These are phyloP conservation scores for Aspergillus uvarum DNA, from an alignment of 2,329 filamentous ascomycete species.

Conservation along the genomic window DNA sequence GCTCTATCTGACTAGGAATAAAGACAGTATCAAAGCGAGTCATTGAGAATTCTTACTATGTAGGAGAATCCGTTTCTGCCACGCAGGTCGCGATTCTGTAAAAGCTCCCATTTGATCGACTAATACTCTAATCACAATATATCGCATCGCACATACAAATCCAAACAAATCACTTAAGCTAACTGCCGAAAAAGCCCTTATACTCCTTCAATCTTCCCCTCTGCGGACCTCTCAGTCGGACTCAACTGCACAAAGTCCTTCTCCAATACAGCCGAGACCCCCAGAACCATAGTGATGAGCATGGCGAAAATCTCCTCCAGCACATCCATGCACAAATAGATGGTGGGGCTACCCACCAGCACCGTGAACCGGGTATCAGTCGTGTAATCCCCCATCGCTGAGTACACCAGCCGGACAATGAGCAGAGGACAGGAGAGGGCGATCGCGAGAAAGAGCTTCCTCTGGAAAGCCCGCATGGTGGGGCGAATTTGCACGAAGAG, in stretches of 20 bases:
- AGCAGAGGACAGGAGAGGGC: conserved; percentile 28
- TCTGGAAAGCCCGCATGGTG: conserved; percentile 20
- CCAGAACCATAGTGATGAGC: conserved; percentile 22
- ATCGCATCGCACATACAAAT: too few species aligned
- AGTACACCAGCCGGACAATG: conserved; percentile 29
- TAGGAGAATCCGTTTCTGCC: too few species aligned
- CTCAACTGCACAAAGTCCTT: conserved; percentile 4
- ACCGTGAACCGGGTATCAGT: conserved; percentile 6
- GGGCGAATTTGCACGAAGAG: conserved; percentile 14
- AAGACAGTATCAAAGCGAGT: too few species aligned
- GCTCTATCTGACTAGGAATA: too few species aligned
- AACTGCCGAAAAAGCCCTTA: conserved; percentile 36
- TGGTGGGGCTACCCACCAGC: conserved; percentile 23
- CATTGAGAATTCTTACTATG: too few species aligned
- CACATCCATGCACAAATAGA: conserved; percentile 33
- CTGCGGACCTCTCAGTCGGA: background rate
- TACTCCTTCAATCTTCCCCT: background rate
- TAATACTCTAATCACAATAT: too few species aligned
- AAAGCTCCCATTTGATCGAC: too few species aligned
- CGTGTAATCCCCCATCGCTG: conserved; percentile 23
- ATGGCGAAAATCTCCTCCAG: conserved; percentile 32
- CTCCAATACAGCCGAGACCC: conserved; percentile 19
- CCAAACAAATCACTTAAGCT: conserved; percentile 19
- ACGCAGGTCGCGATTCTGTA: too few species aligned
- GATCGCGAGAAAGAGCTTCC: conserved; percentile 30